Base-by-base conservation (phyloP, 805 yeast genomes). In the Wickerhamiella shivajii region DNA sequence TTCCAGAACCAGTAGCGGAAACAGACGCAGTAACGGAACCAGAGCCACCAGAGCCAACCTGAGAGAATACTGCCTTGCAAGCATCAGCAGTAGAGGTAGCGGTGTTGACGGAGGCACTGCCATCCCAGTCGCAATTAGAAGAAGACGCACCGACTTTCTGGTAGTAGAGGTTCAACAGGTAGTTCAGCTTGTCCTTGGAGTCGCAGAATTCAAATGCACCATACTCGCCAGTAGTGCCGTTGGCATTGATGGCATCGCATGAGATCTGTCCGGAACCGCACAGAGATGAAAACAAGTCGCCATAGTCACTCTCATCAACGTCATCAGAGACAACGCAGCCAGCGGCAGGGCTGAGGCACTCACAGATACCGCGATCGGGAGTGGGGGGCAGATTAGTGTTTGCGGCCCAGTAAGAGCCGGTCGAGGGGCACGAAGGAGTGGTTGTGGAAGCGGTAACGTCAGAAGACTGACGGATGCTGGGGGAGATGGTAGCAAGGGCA, bases 161-260 rank as follows among this genome's bases (percentile, higher is more conserved):
- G 53, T 72, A 73, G 63, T 79, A 79, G 41, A 56, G 55, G 63
- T 78, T 74, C 55, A 80, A 57, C 38, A 77, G 55, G 57, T 56
- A 79, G 36, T 76, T 69, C 46, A 80, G 64, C 60, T 76, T 71
- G 35, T 74, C 77, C 60, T 72, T 68, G 43, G 76, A 64, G 27
- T 70, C 63, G 57, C 93, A 81, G 68, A 61, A 76, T 2, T 84
- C 74, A 55, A 59, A 68, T n/a, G 69, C 66, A 45, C 93, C 93
- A 52, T 78, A 80, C 3, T 45, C 48, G 38, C 93, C 93, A 21
- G 55, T 49, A 24, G 66, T 56, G 43, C 77, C 85, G 58, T 78
- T 67, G 31, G 64, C 64, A 34, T 55, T 50, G 43, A 79, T 76
- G 18, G 65, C 83, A 18, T 60, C 52, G 58, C 93, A 80, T 49